These are phyloP conservation scores for Globisporangium rhizosaccharum DNA, from an alignment of 352 stramenopile genomes.

Conservation along the genomic window DNA sequence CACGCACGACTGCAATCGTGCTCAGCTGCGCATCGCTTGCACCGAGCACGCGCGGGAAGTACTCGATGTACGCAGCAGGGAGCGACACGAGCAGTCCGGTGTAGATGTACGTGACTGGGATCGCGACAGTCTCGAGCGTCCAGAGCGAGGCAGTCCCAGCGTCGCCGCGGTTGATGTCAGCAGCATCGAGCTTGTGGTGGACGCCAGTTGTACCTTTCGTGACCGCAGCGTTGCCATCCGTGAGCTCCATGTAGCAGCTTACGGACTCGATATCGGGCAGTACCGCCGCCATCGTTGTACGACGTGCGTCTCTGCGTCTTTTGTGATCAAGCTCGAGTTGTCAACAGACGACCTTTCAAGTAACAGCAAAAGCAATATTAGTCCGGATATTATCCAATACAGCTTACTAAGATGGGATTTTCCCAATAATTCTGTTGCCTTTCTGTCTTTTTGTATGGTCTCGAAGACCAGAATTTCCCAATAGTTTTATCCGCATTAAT, in stretches of 20 bases:
- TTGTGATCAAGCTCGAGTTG: too few relatives aligned
- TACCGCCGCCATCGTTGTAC: background rate
- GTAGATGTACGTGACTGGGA: slow-evolving; percentile 77
- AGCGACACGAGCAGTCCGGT: slow-evolving; percentile 64
- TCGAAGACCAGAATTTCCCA: too few relatives aligned
- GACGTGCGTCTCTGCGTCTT: too few relatives aligned
- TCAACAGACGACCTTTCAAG: too few relatives aligned
- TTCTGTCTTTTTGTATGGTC: too few relatives aligned
- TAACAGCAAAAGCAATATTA: too few relatives aligned
- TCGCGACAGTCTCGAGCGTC: slow-evolving; percentile 43
- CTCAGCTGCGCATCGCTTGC: slow-evolving; percentile 68
- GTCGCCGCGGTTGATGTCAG: background rate
- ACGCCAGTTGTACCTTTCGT: background rate
- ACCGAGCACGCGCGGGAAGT: slow-evolving; percentile 53
- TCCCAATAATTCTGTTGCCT: too few relatives aligned
- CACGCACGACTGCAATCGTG: slow-evolving; percentile 59
- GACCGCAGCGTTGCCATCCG: background rate
- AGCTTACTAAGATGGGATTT: too few relatives aligned
- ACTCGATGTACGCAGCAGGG: slow-evolving; percentile 69
- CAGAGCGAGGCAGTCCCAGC: slow-evolving; percentile 30
- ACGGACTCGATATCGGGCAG: background rate
- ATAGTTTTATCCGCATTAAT: too few relatives aligned
- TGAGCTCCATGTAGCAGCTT: slow-evolving; percentile 11
- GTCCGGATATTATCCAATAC: too few relatives aligned
- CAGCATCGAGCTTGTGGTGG: background rate